Conservation (phyloP, 345 rosid genomes). For the Camelina neglecta region DNA sequence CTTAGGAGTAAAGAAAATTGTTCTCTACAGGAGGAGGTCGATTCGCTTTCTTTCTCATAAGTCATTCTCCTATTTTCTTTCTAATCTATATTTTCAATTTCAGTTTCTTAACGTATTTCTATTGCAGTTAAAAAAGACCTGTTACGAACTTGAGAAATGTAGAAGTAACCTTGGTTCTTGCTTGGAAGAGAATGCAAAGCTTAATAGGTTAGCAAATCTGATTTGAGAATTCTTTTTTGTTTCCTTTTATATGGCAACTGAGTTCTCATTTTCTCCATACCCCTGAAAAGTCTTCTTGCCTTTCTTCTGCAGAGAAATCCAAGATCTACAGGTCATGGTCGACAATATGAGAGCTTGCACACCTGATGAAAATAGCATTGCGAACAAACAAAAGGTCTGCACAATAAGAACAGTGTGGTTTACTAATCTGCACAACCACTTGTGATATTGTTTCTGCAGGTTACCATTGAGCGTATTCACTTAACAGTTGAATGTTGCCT, state of each 20-base stretch:
- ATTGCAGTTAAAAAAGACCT: conserved; percentile 64
- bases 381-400: conserved; percentile 50
- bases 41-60: conserved; percentile 37
- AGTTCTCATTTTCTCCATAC: conserved; percentile 32
- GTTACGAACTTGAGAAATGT: conserved; percentile 72
- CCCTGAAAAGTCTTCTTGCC: conserved; percentile 25
- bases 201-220: conserved; percentile 62
- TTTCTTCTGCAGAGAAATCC: conserved; percentile 67
- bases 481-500: conserved; percentile 24
- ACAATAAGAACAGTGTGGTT: conserved; percentile 17
- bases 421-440: conserved; percentile 28
- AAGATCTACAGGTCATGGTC: conserved; percentile 57
- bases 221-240: conserved; percentile 30
- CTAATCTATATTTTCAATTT: conserved; percentile 25
- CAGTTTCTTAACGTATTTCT: conserved; percentile 26
- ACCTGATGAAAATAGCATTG: conserved; percentile 40
- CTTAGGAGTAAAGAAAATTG: conserved; percentile 53
- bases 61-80: conserved; percentile 30
- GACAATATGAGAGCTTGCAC: conserved; percentile 49
- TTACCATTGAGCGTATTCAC: conserved; percentile 24
- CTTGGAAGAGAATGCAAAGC: conserved; percentile 79
- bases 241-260: conserved; percentile 24
- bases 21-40: conserved; percentile 70
- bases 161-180: conserved; percentile 67
- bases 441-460: conserved; percentile 22